A percentile compares a stretch with the other conserved stretches of the same genome.
These are phyloP conservation scores for Harringtonia aguacate DNA, from an alignment of 2,329 filamentous ascomycete genomes.

Conservation along the genomic window DNA sequence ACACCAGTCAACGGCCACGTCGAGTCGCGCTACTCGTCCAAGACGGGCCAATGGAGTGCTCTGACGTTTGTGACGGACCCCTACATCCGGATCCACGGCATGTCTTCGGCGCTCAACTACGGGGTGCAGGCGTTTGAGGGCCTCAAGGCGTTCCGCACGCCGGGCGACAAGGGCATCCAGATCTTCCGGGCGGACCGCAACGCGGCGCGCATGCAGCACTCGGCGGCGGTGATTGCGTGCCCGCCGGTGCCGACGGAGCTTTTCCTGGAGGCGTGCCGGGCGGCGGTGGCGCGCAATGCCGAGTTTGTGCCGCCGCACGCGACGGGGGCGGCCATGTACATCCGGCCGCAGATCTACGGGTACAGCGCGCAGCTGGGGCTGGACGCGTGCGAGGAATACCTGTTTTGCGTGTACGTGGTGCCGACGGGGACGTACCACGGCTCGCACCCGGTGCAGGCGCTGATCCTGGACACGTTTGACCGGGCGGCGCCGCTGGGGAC, in stretches of 20 bases:
- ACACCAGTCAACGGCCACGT: slow-evolving; percentile 83
- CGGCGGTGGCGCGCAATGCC: slow-evolving; percentile 81
- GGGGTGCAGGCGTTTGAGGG: slow-evolving; percentile 97
- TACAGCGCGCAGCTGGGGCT: slow-evolving; percentile 79
- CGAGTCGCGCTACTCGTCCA: slow-evolving; percentile 70
- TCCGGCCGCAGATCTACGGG: slow-evolving; percentile 82
- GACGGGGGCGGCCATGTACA: slow-evolving; percentile 85
- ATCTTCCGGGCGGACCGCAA: slow-evolving; percentile 86
- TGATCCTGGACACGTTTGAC: slow-evolving; percentile 90
- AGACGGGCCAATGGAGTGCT: slow-evolving; percentile 65
- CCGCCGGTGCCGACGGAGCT: slow-evolving; percentile 66
- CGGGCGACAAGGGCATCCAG: slow-evolving; percentile 57
- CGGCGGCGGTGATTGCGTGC: slow-evolving; percentile 72
- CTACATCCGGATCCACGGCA: slow-evolving; percentile 81
- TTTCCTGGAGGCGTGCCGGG: slow-evolving; percentile 65
- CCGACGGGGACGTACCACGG: slow-evolving; percentile 94
- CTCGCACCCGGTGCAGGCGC: slow-evolving; percentile 70
- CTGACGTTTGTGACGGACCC: slow-evolving; percentile 75
- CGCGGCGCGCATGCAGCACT: slow-evolving; percentile 74
- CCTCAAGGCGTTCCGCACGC: slow-evolving; percentile 87
- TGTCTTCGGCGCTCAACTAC: slow-evolving; percentile 93
- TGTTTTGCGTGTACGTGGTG: slow-evolving; percentile 79
- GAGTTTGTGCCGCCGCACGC: slow-evolving; percentile 83
- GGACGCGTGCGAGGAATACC: slow-evolving; percentile 83
- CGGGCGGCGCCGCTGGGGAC: slow-evolving; percentile 85